Evolutionary conservation across 352 stramenopile species (phyloP).

Genomic region (Aphanomyces euteiches): DNA sequence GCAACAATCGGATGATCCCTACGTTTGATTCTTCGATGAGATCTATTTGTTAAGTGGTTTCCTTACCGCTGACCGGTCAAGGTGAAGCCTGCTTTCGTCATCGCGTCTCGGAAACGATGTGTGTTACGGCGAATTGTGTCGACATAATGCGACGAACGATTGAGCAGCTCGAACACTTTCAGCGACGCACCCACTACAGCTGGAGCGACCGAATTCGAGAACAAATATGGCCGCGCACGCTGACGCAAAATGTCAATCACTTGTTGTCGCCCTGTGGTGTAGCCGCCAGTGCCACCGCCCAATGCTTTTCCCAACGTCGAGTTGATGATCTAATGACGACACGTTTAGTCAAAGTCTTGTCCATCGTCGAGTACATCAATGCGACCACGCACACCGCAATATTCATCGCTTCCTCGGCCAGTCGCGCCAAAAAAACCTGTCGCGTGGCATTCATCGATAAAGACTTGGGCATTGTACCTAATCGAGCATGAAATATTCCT

Average conservation of each 20-base stretch:
- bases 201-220: constrained; percentile 91
- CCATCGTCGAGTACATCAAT: constrained; percentile 49
- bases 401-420: constrained; percentile 89
- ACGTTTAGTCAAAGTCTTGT: constrained; percentile 16
- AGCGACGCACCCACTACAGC: constrained; percentile 91
- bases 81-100: constrained; percentile 87
- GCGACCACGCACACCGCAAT: constrained; percentile 83
- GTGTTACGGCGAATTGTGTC: constrained; percentile 88
- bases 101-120: constrained; percentile 88
- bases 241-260: constrained; percentile 91
- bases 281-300: constrained; percentile 89
- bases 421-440: constrained; percentile 92
- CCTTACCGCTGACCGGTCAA: constrained; percentile 74
- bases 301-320: constrained; percentile 93
- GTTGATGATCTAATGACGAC: constrained; percentile 79
- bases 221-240: constrained; percentile 89
- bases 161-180: constrained; percentile 92
- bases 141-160: constrained; percentile 73
- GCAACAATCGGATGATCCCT: constrained; percentile 88
- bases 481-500: not conserved
- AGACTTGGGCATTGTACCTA: constrained; percentile 89
- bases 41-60: not conserved
- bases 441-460: constrained; percentile 93
- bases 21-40: not conserved
- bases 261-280: constrained; percentile 87